Conservation (phyloP, 108 stramenopile genomes). For the Skeletonema menzelii region DNA sequence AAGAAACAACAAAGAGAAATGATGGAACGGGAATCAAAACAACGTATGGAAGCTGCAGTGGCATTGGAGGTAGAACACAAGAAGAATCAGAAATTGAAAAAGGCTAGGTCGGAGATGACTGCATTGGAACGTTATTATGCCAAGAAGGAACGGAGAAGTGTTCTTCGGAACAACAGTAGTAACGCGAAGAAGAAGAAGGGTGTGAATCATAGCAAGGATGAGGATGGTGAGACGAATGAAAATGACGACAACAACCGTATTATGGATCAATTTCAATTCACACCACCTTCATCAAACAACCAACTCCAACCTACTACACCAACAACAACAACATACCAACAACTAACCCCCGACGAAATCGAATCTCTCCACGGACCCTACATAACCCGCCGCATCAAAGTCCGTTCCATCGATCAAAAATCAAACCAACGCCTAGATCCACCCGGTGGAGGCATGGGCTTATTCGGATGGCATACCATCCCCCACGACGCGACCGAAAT, state of each 20-base stretch:
- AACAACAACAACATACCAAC: not conserved
- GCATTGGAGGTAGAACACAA: not conserved
- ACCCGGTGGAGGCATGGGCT: conserved; percentile 89
- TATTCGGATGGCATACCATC: conserved; percentile 96
- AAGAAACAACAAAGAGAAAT: not conserved
- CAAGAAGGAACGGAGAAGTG: conserved; percentile 9
- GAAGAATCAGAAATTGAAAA: not conserved
- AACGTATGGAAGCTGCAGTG: not conserved
- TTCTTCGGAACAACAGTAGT: not conserved
- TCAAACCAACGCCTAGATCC: conserved; percentile 82
- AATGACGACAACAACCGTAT: not conserved
- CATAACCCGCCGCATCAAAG: conserved; percentile 81
- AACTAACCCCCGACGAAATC: conserved; percentile 6
- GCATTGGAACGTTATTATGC: conserved; percentile 29
- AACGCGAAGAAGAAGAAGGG: not conserved
- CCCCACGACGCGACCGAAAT: conserved; percentile 68
- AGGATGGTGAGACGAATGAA: not conserved
- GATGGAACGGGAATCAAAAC: conserved; percentile 1
- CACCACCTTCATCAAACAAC: no score
- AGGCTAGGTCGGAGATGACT: conserved; percentile 24
- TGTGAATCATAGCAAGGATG: conserved; percentile 8
- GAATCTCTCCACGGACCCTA: conserved; percentile 42
- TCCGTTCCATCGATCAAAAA: conserved; percentile 80
- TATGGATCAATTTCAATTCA: conserved; percentile 7
- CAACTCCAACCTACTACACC: no score